phyloP scores from a whole-genome alignment of 192 early-diverging fungal genomes.

The Coemansia sp. region DNA sequence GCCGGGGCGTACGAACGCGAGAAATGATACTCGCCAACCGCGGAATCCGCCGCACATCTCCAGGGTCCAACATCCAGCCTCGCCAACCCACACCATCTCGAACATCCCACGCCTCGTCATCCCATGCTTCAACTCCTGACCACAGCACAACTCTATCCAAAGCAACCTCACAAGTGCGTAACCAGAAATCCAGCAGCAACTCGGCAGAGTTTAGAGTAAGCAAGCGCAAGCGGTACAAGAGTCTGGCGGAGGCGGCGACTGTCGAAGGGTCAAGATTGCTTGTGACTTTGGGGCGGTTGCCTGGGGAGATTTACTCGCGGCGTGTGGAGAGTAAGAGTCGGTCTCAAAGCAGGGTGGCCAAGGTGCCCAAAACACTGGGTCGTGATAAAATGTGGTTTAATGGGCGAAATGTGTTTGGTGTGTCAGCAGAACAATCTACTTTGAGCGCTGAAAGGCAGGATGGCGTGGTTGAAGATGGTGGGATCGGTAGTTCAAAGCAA shows the following conservation, averaged over 20 bases:
- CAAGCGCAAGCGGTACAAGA: slow-evolving; percentile 37
- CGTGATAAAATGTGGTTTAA: slow-evolving; percentile 19
- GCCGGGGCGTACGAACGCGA: slow-evolving; percentile 32
- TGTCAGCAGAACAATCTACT: background rate
- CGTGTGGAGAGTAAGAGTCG: slow-evolving; percentile 15
- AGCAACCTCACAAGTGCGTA: background rate
- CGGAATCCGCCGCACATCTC: background rate
- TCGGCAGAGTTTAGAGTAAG: background rate
- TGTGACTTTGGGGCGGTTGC: slow-evolving; percentile 27
- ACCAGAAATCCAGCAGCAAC: too few species aligned
- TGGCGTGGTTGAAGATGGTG: background rate
- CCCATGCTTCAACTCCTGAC: too few species aligned
- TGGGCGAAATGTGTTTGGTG: background rate
- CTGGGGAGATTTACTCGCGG: slow-evolving; percentile 22
- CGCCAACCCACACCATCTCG: background rate
- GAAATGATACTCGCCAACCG: slow-evolving; percentile 27
- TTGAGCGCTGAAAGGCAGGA: background rate
- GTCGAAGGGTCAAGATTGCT: slow-evolving; percentile 43
- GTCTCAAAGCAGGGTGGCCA: background rate
- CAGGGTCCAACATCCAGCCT: background rate
- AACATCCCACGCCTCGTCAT: too few species aligned
- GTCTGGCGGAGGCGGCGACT: slow-evolving; percentile 44
- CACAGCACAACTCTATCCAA: background rate
- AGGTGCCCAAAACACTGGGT: background rate
- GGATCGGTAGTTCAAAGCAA: background rate